These are phyloP conservation scores for Pyrenochaeta sp. DNA, from an alignment of 2,329 filamentous ascomycete genomes.

Conservation along the genomic window DNA sequence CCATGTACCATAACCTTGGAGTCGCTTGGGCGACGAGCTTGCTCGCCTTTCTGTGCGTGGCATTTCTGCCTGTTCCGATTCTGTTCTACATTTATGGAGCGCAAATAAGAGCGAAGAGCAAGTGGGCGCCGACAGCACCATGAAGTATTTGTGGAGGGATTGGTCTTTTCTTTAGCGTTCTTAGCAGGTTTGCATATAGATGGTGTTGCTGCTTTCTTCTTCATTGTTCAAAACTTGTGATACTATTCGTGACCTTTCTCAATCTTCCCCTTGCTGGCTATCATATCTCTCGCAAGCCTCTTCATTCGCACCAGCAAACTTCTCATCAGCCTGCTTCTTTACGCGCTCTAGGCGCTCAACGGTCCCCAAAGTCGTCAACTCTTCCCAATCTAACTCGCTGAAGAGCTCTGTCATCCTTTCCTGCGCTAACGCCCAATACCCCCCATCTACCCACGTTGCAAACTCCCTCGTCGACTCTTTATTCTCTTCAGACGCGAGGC, in stretches of 20 bases:
- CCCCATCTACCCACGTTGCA: not conserved
- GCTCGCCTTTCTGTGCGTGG: slow-evolving; percentile 44
- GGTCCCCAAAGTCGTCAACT: not conserved
- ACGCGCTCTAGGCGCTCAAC: not conserved
- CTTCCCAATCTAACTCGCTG: slow-evolving; percentile 11
- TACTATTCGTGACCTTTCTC: not conserved
- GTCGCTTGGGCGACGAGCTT: slow-evolving; percentile 47
- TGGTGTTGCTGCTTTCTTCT: not conserved
- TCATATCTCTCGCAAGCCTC: not conserved
- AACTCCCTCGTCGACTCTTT: not conserved
- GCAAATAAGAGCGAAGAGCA: slow-evolving; percentile 42
- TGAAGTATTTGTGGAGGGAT: not conserved
- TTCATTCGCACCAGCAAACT: slow-evolving; percentile 4
- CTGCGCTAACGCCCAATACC: slow-evolving; percentile 1
- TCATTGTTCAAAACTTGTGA: not conserved
- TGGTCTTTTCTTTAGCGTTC: not conserved
- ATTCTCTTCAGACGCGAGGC: not conserved
- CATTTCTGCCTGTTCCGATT: slow-evolving; percentile 45
- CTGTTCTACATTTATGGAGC: slow-evolving; percentile 48
- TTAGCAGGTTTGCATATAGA: slow-evolving; percentile 1
- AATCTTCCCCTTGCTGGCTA: not conserved
- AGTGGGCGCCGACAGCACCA: slow-evolving; percentile 36
- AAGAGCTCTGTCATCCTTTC: slow-evolving; percentile 6
- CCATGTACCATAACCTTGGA: slow-evolving; percentile 55
- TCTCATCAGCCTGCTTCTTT: slow-evolving; percentile 1